These are phyloP conservation scores for Endoconidiophora laricicola DNA, from an alignment of 2,329 filamentous ascomycete species.

Conservation along the genomic window DNA sequence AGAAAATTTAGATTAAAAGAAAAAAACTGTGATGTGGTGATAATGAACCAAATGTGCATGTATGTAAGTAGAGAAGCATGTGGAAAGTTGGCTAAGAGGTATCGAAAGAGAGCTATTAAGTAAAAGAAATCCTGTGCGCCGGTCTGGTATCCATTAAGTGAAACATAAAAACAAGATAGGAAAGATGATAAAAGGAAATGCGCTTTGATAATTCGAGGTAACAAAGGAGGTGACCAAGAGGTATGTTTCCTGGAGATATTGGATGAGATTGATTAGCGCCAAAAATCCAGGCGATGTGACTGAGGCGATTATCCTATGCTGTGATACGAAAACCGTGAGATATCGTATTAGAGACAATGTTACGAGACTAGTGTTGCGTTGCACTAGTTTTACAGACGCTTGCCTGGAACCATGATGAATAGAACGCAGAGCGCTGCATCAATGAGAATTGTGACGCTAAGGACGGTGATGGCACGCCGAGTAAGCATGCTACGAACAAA, in stretches of 20 bases:
- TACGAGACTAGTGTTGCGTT: not conserved
- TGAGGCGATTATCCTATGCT: not conserved
- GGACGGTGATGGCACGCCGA: conserved; percentile 67
- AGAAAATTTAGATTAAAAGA: not conserved
- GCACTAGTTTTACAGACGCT: conserved; percentile 41
- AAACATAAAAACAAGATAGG: not conserved
- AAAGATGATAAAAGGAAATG: not conserved
- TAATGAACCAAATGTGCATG: not conserved
- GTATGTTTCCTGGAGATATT: not conserved
- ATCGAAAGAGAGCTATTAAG: not conserved
- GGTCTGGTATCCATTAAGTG: conserved; percentile 9
- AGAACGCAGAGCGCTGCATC: conserved; percentile 72
- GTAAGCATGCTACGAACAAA: conserved; percentile 76
- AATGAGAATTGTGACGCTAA: conserved; percentile 57
- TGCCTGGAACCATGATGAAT: conserved; percentile 91
- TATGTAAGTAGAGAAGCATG: not conserved
- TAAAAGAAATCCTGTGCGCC: conserved; percentile 5
- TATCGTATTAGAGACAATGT: not conserved
- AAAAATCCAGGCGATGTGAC: not conserved
- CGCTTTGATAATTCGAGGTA: not conserved
- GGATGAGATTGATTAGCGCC: no score
- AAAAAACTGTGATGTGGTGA: not conserved
- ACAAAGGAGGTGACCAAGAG: not conserved
- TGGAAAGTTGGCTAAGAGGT: not conserved
- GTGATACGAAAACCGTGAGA: no score